Evolutionary conservation across 2,329 filamentous ascomycete species (phyloP).

Genomic region (Botrytis porri): DNA sequence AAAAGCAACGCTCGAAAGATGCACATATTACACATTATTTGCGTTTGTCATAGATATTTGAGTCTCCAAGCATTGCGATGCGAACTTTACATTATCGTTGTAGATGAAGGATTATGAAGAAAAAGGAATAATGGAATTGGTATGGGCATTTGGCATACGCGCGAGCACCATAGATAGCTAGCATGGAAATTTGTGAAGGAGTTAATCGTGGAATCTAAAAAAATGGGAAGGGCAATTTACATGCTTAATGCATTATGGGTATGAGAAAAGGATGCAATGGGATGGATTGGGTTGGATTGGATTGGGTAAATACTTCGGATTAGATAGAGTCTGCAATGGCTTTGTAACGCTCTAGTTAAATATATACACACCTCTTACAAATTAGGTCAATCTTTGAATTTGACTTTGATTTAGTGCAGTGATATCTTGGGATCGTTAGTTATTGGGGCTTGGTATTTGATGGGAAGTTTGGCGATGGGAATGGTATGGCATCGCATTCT

Average conservation of each 20-base stretch:
- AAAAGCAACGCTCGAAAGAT: not conserved
- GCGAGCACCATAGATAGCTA: not conserved
- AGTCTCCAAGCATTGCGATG: not conserved
- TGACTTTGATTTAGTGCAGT: not conserved
- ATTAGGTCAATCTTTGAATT: too few species aligned
- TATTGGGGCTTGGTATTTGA: not conserved
- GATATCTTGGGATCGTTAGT: not conserved
- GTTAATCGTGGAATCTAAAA: not conserved
- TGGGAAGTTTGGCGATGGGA: not conserved
- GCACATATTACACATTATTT: not conserved
- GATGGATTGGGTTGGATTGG: not conserved
- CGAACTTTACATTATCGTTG: not conserved
- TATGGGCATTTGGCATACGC: not conserved
- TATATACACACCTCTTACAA: not conserved
- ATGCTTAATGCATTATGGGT: not conserved
- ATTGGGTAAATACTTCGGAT: not conserved
- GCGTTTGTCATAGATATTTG: not conserved
- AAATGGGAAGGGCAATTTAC: not conserved
- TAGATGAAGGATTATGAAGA: constrained; percentile 3
- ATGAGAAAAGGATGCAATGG: not conserved
- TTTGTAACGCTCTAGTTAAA: not conserved
- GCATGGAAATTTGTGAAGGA: not conserved
- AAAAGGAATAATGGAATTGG: not conserved
- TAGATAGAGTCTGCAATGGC: not conserved
- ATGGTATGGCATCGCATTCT: not conserved